Conservation (phyloP, 2,329 filamentous ascomycete genomes). For the Calonectria pseudoreteaudii region DNA sequence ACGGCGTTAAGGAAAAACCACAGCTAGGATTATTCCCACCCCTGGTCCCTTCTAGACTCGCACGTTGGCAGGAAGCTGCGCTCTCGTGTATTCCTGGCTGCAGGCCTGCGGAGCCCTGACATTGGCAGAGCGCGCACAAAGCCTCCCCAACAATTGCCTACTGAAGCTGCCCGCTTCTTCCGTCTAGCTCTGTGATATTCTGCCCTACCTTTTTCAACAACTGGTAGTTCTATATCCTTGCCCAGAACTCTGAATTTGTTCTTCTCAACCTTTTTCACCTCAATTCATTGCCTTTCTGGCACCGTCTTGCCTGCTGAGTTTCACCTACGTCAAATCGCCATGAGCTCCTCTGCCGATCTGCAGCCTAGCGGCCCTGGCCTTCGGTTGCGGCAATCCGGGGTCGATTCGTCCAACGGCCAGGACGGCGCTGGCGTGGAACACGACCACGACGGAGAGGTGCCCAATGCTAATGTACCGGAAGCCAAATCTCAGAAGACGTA, state of each 20-base stretch:
- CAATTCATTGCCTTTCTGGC: slow-evolving; percentile 8
- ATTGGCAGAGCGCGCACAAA: slow-evolving; percentile 34
- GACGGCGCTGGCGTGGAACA: slow-evolving; percentile 27
- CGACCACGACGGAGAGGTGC: slow-evolving; percentile 27
- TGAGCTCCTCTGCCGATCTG: slow-evolving; percentile 48
- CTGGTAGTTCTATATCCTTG: not conserved
- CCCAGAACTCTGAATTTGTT: not conserved
- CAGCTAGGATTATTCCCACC: slow-evolving; percentile 14
- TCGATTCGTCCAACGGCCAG: slow-evolving; percentile 31
- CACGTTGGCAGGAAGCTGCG: slow-evolving; percentile 19
- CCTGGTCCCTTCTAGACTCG: slow-evolving; percentile 2
- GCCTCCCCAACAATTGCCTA: slow-evolving; percentile 25
- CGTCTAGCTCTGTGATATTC: slow-evolving; percentile 18
- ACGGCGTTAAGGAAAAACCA: not conserved
- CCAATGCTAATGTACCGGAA: slow-evolving; percentile 26
- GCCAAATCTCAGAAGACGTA: slow-evolving; percentile 77
- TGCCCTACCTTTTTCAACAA: slow-evolving; percentile 15
- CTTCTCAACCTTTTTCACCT: not conserved
- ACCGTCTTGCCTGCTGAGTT: slow-evolving; percentile 16
- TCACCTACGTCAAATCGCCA: slow-evolving; percentile 30
- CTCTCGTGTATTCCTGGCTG: slow-evolving; percentile 20
- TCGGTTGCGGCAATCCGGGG: slow-evolving; percentile 45
- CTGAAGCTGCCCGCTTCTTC: slow-evolving; percentile 16
- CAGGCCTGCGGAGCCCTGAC: slow-evolving; percentile 45
- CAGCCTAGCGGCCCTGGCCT: slow-evolving; percentile 40